These are phyloP conservation scores for Gaultheria prostrata DNA, from an alignment of 148 eudicot species.

Conservation along the genomic window DNA sequence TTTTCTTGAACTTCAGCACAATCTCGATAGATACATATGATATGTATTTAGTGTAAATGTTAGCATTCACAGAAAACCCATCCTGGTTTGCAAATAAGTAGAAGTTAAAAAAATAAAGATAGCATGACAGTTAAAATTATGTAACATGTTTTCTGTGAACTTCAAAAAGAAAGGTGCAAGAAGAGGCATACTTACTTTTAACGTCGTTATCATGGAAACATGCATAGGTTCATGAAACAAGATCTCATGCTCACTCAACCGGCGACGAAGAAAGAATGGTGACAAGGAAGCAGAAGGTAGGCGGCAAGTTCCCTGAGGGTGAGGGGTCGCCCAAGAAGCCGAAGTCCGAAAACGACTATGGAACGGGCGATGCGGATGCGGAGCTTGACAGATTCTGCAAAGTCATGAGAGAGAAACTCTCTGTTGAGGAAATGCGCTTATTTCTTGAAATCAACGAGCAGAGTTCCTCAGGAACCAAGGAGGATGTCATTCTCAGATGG, in stretches of 20 bases:
- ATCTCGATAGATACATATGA: not conserved
- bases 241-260: conserved; percentile 26
- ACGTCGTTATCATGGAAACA: not conserved
- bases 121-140: not conserved
- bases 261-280: conserved; percentile 28
- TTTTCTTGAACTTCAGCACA: not conserved
- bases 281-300: conserved; percentile 44
- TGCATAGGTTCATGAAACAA: conserved; percentile 36
- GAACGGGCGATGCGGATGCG: conserved; percentile 8
- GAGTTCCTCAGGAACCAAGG: conserved; percentile 32
- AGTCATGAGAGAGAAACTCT: conserved; percentile 34
- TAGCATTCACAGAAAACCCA: not conserved
- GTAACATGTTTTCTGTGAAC: not conserved
- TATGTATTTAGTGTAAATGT: not conserved
- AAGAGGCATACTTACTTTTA: not conserved
- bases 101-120: too few species aligned
- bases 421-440: conserved; percentile 47
- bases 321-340: conserved; percentile 55
- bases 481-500: conserved; percentile 46
- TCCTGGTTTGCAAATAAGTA: not conserved
- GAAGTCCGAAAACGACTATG: conserved; percentile 36
- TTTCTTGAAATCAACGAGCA: conserved; percentile 44
- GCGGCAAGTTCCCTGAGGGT: conserved; percentile 26
- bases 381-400: conserved; percentile 53
- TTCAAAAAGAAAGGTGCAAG: not conserved